Percentiles rank a stretch among this genome's conserved stretches.
Conservation (phyloP, 1,284 basidiomycete species). For the Anthracocystis panici-leucophaei region DNA sequence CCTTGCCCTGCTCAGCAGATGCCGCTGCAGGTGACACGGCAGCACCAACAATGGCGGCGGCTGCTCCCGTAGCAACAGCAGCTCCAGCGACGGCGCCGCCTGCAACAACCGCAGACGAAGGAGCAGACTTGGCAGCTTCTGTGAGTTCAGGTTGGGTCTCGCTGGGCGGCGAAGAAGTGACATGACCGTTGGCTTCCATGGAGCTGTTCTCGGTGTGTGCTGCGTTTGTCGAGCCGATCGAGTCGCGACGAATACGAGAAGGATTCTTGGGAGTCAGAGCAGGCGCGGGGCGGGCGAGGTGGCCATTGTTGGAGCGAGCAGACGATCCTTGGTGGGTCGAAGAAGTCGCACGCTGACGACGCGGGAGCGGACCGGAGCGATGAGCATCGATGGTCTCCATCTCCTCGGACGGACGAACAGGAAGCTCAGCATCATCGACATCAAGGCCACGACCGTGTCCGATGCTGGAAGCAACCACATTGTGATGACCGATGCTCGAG, state of each 20-base stretch:
- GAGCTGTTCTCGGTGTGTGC: constrained; percentile 27
- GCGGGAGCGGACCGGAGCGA: constrained; percentile 6
- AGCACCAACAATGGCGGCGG: constrained; percentile 29
- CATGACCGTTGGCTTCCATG: constrained; percentile 27
- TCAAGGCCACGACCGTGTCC: constrained; percentile 29
- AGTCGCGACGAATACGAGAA: constrained; percentile 16
- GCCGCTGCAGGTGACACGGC: constrained; percentile 13
- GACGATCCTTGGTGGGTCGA: constrained; percentile 19
- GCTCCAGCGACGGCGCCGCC: constrained; percentile 18
- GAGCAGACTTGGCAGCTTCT: background rate
- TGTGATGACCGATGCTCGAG: constrained; percentile 55
- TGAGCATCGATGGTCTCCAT: constrained; percentile 45
- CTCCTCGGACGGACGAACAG: constrained; percentile 21
- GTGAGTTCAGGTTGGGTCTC: constrained; percentile 11
- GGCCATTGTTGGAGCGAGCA: constrained; percentile 19
- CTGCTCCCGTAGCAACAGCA: constrained; percentile 18
- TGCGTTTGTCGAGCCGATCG: constrained; percentile 17
- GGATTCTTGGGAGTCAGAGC: constrained; percentile 39
- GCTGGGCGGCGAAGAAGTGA: constrained; percentile 19
- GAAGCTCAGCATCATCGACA: background rate
- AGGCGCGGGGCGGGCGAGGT: constrained; percentile 15
- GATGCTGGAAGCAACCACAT: constrained; percentile 34
- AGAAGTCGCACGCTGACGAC: constrained; percentile 27
- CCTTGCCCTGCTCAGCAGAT: background rate
- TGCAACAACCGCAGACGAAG: constrained; percentile 6